A percentile compares a stretch with the other conserved stretches of the same genome.
Evolutionary conservation across 2,329 filamentous ascomycete species (phyloP).

Genomic region (Xylariaceae sp.): DNA sequence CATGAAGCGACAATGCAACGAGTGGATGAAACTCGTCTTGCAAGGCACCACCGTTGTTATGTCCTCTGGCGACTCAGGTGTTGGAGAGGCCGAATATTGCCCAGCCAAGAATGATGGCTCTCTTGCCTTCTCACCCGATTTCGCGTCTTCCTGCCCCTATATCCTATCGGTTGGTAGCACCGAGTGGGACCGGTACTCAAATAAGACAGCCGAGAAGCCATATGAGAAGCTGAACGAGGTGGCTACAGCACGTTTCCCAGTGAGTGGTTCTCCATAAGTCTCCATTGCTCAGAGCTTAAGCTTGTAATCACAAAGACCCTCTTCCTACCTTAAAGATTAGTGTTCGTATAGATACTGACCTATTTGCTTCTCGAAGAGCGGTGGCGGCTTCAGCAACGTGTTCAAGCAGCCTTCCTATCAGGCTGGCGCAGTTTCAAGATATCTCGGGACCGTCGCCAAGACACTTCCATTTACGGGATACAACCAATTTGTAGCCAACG

Average conservation of each 20-base stretch:
- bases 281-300: no score
- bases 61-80: conserved; percentile 17
- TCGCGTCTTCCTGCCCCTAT: conserved; percentile 45
- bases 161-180: conserved; percentile 41
- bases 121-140: conserved; percentile 32
- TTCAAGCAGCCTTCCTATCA: conserved; percentile 40
- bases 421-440: conserved; percentile 33
- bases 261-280: no score
- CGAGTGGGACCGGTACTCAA: conserved; percentile 18
- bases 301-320: no score
- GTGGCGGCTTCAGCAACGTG: conserved; percentile 42
- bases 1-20: conserved; percentile 18
- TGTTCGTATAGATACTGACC: no score
- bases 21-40: conserved; percentile 19
- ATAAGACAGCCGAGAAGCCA: conserved; percentile 11
- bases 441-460: conserved; percentile 30
- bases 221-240: conserved; percentile 21
- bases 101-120: conserved; percentile 14
- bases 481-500: conserved; percentile 17
- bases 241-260: conserved; percentile 26
- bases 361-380: conserved; percentile 15
- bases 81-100: conserved; percentile 33
- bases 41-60: conserved; percentile 19
- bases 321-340: no score
- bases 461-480: conserved; percentile 22